phyloP scores from a whole-genome alignment of 495 filamentous ascomycete genomes.

The Haplographium delicatum region DNA sequence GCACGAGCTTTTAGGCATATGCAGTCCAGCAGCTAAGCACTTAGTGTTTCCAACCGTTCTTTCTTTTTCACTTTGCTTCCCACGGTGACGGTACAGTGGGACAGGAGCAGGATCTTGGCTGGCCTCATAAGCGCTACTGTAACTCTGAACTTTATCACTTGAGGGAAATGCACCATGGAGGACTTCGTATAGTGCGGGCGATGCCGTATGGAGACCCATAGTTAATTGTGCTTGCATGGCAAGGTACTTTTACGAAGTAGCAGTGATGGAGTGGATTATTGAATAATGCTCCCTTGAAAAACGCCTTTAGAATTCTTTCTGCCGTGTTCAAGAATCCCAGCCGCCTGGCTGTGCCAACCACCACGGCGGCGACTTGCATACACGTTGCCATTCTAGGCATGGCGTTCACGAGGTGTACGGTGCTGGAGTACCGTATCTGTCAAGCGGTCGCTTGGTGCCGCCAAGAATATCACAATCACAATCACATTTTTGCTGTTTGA shows the following conservation, averaged over 20 bases:
- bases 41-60: not conserved
- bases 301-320: not conserved
- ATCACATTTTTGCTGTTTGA: too few species aligned
- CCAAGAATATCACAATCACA: too few species aligned
- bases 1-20: not conserved
- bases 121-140: too few species aligned
- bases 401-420: not conserved
- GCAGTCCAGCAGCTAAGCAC: not conserved
- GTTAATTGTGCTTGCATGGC: not conserved
- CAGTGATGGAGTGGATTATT: not conserved
- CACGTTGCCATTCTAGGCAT: not conserved
- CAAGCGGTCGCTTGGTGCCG: too few species aligned
- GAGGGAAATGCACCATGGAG: too few species aligned
- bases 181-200: not conserved
- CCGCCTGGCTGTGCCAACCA: not conserved
- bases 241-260: not conserved
- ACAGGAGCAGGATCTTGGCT: too few species aligned
- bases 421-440: not conserved
- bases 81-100: conserved; percentile 4
- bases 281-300: not conserved
- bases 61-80: too few species aligned
- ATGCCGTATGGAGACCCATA: not conserved
- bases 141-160: too few species aligned
- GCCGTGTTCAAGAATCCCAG: conserved; percentile 8
- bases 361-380: not conserved